These are phyloP conservation scores for Diplocarpon rosae DNA, from an alignment of 2,329 filamentous ascomycete species.

Conservation along the genomic window DNA sequence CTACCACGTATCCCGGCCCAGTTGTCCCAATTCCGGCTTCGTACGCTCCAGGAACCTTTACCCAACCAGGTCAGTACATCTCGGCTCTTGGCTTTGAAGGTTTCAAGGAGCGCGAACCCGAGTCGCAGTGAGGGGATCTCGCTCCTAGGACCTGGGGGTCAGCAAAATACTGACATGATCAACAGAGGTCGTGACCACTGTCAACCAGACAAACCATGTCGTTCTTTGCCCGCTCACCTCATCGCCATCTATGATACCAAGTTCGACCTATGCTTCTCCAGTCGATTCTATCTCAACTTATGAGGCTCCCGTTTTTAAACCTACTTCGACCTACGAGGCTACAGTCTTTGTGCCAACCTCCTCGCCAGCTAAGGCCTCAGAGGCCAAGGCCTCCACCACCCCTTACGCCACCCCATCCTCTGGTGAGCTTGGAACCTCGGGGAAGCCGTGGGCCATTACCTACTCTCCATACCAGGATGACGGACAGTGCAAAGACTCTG, in stretches of 20 bases:
- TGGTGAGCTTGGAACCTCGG: constrained; percentile 23
- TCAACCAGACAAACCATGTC: constrained; percentile 57
- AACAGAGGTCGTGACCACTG: constrained; percentile 48
- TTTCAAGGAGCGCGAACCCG: too few relatives aligned
- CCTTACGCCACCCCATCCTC: constrained; percentile 20
- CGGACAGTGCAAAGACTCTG: constrained; percentile 53
- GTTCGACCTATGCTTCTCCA: constrained; percentile 5
- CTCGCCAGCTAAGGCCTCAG: constrained; percentile 21
- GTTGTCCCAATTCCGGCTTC: constrained; percentile 46
- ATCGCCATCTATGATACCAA: constrained; percentile 26
- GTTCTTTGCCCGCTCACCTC: constrained; percentile 59
- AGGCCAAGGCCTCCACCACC: constrained; percentile 1
- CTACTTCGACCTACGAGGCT: neutral
- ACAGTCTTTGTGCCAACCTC: constrained; percentile 11
- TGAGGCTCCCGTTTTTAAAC: neutral
- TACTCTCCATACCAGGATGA: constrained; percentile 62
- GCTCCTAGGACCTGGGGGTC: too few relatives aligned
- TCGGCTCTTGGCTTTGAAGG: too few relatives aligned
- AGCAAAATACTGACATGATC: too few relatives aligned
- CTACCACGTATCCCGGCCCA: constrained; percentile 15
- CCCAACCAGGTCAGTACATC: constrained; percentile 35
- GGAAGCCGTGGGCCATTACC: constrained; percentile 56
- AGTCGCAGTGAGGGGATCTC: too few relatives aligned
- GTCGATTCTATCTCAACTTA: constrained; percentile 4
- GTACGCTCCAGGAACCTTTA: constrained; percentile 63